Conservation (phyloP, 805 yeast species). For the Torulaspora microellipsoides region DNA sequence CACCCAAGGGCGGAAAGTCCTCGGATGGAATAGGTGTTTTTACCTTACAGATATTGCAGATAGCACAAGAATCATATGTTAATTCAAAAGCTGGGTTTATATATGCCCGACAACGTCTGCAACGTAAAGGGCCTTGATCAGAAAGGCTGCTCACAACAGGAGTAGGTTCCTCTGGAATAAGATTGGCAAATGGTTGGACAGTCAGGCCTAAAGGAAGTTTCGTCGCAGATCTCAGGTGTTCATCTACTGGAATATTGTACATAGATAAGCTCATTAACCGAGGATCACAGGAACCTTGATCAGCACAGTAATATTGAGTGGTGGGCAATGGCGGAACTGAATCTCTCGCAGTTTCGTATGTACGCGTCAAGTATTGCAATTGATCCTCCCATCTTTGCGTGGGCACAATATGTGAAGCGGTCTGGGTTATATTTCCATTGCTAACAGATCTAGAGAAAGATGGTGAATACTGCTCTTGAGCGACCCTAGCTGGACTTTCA, state of each 20-base stretch:
- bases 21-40: slow-evolving; percentile 64
- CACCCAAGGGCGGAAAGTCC: slow-evolving; percentile 59
- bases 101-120: slow-evolving; percentile 88
- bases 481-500: slow-evolving; percentile 12
- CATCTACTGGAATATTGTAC: slow-evolving; percentile 77
- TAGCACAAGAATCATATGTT: slow-evolving; percentile 55
- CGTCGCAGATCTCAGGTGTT: slow-evolving; percentile 61
- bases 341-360: slow-evolving; percentile 69
- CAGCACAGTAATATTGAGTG: slow-evolving; percentile 60
- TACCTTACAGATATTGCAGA: slow-evolving; percentile 84
- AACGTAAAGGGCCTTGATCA: slow-evolving; percentile 74
- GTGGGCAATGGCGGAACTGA: slow-evolving; percentile 83
- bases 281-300: slow-evolving; percentile 84
- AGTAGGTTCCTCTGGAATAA: slow-evolving; percentile 46
- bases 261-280: slow-evolving; percentile 70
- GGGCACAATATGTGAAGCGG: slow-evolving; percentile 27
- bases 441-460: slow-evolving; percentile 4
- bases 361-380: slow-evolving; percentile 35
- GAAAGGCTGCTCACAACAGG: slow-evolving; percentile 45
- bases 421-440: not conserved
- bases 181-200: slow-evolving; percentile 78
- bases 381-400: slow-evolving; percentile 36
- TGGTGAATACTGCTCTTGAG: slow-evolving; percentile 9
- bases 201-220: slow-evolving; percentile 78
- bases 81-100: slow-evolving; percentile 77